Evolutionary conservation across 257 asterid genomes (phyloP).

Genomic region (Primulina eburnea): DNA sequence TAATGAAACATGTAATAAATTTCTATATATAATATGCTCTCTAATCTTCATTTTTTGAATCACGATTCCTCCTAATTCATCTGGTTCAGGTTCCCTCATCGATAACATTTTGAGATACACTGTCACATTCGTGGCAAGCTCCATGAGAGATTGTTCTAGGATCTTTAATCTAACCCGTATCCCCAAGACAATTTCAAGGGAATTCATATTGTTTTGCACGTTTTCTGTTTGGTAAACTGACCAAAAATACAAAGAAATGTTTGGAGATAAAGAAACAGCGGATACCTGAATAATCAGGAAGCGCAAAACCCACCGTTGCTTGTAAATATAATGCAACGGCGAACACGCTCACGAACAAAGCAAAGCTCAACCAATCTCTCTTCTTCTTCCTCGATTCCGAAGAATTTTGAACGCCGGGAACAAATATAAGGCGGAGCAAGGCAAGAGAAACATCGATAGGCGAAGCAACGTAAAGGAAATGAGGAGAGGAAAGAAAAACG

Average conservation of each 20-base stretch:
- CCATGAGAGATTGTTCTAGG: not conserved
- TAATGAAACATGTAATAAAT: too few relatives aligned
- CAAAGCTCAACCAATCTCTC: slow-evolving; percentile 62
- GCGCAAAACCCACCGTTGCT: slow-evolving; percentile 70
- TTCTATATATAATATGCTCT: not conserved
- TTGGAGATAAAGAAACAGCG: not conserved
- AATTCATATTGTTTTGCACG: not conserved
- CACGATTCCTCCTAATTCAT: not conserved
- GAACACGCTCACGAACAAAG: slow-evolving; percentile 51
- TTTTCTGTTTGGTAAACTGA: not conserved
- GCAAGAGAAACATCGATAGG: slow-evolving; percentile 48
- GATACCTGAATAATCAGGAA: slow-evolving; percentile 91
- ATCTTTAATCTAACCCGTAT: not conserved
- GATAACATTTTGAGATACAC: not conserved
- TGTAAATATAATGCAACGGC: slow-evolving; percentile 53
- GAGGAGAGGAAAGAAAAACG: slow-evolving; percentile 72
- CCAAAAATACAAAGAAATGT: not conserved
- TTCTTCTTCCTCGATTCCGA: slow-evolving; percentile 41
- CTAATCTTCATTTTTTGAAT: not conserved
- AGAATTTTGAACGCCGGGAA: slow-evolving; percentile 41
- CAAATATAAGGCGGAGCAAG: slow-evolving; percentile 46
- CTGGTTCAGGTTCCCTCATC: not conserved
- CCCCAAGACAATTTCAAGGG: not conserved
- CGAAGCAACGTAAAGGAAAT: slow-evolving; percentile 53
- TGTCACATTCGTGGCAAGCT: not conserved